Evolutionary conservation across 768 basidiomycete genomes (phyloP), one percentile per base, ranked within the genome.

Genomic region (Hypsizygus marmoreus): DNA sequence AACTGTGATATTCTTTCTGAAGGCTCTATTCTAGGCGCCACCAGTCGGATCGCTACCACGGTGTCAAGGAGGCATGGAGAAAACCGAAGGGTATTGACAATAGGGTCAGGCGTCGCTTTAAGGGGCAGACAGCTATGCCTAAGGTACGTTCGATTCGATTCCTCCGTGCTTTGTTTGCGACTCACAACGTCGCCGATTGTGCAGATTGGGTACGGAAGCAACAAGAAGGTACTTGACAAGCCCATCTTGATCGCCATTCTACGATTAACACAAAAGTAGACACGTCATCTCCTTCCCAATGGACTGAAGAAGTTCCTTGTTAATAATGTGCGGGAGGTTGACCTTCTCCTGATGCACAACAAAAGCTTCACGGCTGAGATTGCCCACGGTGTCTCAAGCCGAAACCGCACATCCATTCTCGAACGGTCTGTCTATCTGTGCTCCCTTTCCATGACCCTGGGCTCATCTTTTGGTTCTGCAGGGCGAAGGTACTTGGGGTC

Each of bases 81-180:
- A 99, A 99, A 79, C 97, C 97, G 58, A 99, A 98, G 85, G 97
- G 95, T 91, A 98, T 97, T 61, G 95, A 98, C 70, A 98, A 98
- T 85, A 85, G 95, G 63, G 95, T 97, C 61, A 80, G 93, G 68
- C 83, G 91, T 58, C 85, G 90, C 63, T 93, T 92, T 80, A 97
- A 93, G 79, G 95, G 95, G 44, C 93, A 95, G 70, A 80, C 82
- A 47, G 80, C 93, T 55, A 97, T 98, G 95, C 95, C 95, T 66
- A 95, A 93, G 81, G 93, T 93, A 58, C 59, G 38, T 35, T 32
- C 6, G 24, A 12, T 24, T 12, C 5, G 11, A 40, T 40, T 19
- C 35, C 12, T 34, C 22, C 17, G n/a, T 20, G 34, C 22, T 28
- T 29, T 38, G 37, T 34, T 30, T 28, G n/a, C 35, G 31, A n/a